These are phyloP conservation scores for Edaphochlamys debaryana DNA, from an alignment of 139 green algal species.

Conservation along the genomic window DNA sequence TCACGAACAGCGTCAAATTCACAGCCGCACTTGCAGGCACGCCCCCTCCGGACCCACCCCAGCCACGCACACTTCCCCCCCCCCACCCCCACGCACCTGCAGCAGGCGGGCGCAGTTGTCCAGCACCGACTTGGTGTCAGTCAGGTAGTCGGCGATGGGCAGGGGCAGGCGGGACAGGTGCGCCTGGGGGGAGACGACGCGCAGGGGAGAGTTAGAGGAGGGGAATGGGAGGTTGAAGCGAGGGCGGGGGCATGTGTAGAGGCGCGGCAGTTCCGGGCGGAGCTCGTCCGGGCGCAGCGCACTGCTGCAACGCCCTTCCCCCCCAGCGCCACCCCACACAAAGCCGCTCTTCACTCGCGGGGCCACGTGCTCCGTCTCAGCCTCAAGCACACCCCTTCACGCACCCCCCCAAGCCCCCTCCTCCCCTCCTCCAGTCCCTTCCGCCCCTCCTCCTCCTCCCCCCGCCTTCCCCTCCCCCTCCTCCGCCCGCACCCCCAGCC, in stretches of 20 bases:
- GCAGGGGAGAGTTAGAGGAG: not conserved
- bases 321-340: too few species aligned
- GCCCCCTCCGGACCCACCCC: not conserved
- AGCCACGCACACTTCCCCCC: not conserved
- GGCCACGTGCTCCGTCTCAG: not conserved
- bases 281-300: not conserved
- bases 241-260: not conserved
- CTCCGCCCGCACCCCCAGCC: too few species aligned
- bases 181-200: slow-evolving; percentile 68
- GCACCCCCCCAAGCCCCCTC: too few species aligned
- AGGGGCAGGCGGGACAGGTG: slow-evolving; percentile 85
- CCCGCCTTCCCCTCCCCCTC: too few species aligned
- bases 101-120: slow-evolving; percentile 93
- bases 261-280: too few species aligned
- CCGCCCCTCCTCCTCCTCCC: too few species aligned
- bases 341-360: too few species aligned
- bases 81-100: slow-evolving; percentile 54
- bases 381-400: too few species aligned
- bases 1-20: too few species aligned
- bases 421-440: too few species aligned
- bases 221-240: not conserved
- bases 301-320: not conserved
- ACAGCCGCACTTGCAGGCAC: not conserved
- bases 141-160: slow-evolving; percentile 96
- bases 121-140: slow-evolving; percentile 92